These are phyloP conservation scores for Debaryomyces udenii DNA, from an alignment of 1,139 yeast genomes.

Conservation along the genomic window DNA sequence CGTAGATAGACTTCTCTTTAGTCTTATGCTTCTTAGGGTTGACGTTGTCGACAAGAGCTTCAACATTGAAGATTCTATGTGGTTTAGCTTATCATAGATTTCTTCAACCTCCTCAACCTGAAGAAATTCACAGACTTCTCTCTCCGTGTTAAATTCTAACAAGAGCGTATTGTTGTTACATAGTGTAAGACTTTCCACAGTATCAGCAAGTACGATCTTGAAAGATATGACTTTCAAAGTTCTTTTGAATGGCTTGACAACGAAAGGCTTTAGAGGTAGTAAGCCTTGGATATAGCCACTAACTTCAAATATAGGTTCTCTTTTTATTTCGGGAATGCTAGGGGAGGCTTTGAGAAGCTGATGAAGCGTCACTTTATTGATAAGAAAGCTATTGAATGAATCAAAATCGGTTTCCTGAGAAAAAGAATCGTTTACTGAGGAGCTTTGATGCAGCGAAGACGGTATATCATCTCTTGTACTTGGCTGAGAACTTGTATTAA, in stretches of 20 bases:
- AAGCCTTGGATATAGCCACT: slow-evolving; percentile 22
- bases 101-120: slow-evolving; percentile 35
- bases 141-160: slow-evolving; percentile 29
- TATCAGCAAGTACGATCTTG: slow-evolving; percentile 25
- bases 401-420: neutral
- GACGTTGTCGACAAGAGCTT: slow-evolving; percentile 10
- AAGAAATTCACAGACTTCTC: slow-evolving; percentile 33
- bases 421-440: neutral
- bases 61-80: slow-evolving; percentile 10
- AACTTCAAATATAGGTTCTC: slow-evolving; percentile 22
- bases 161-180: slow-evolving; percentile 13
- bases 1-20: slow-evolving; percentile 8
- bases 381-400: slow-evolving; percentile 17
- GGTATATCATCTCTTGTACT: slow-evolving; percentile 2
- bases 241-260: slow-evolving; percentile 34
- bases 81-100: slow-evolving; percentile 13
- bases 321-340: slow-evolving; percentile 17
- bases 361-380: slow-evolving; percentile 18
- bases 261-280: slow-evolving; percentile 24
- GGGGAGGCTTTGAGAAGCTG: slow-evolving; percentile 16
- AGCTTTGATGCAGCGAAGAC: neutral
- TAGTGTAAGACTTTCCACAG: slow-evolving; percentile 2
- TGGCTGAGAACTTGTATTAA: slow-evolving; percentile 8
- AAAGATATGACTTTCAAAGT: slow-evolving; percentile 33
- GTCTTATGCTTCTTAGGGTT: slow-evolving; percentile 8